Conservation (phyloP, 2,329 filamentous ascomycete species). For the Juglanconis sp. region DNA sequence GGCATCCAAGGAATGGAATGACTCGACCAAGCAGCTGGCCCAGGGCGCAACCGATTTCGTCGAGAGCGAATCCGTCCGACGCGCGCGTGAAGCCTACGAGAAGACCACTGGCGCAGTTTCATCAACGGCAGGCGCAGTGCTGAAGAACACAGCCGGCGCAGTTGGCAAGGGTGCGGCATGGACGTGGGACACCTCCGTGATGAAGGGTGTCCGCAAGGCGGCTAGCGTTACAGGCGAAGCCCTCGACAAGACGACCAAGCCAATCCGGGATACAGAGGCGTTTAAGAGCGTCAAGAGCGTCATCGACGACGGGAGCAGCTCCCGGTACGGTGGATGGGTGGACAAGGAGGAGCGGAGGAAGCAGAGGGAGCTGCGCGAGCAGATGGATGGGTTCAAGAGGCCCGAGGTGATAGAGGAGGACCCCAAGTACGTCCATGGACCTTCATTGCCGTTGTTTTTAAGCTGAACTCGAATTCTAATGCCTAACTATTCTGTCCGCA, state of each 20-base stretch:
- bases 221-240: slow-evolving; percentile 82
- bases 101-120: slow-evolving; percentile 81
- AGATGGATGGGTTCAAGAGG: slow-evolving; percentile 51
- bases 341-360: slow-evolving; percentile 92
- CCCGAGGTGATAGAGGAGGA: slow-evolving; percentile 73
- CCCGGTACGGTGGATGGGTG: slow-evolving; percentile 91
- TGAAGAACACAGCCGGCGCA: slow-evolving; percentile 81
- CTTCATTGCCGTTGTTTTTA: slow-evolving; percentile 16
- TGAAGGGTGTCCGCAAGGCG: slow-evolving; percentile 85
- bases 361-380: slow-evolving; percentile 71
- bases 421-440: slow-evolving; percentile 66
- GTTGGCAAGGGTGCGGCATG: slow-evolving; percentile 89
- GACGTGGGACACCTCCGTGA: slow-evolving; percentile 95
- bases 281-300: slow-evolving; percentile 94
- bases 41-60: slow-evolving; percentile 86
- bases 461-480: slow-evolving; percentile 26
- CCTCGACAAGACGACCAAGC: slow-evolving; percentile 91
- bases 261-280: slow-evolving; percentile 89
- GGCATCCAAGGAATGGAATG: slow-evolving; percentile 98
- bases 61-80: slow-evolving; percentile 86
- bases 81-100: slow-evolving; percentile 81
- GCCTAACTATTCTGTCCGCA: slow-evolving; percentile 34
- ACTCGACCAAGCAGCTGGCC: slow-evolving; percentile 91
- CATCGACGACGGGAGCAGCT: slow-evolving; percentile 95
- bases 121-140: slow-evolving; percentile 71